Conservation (phyloP, 768 basidiomycete species). For the Crepidotus variabilis region DNA sequence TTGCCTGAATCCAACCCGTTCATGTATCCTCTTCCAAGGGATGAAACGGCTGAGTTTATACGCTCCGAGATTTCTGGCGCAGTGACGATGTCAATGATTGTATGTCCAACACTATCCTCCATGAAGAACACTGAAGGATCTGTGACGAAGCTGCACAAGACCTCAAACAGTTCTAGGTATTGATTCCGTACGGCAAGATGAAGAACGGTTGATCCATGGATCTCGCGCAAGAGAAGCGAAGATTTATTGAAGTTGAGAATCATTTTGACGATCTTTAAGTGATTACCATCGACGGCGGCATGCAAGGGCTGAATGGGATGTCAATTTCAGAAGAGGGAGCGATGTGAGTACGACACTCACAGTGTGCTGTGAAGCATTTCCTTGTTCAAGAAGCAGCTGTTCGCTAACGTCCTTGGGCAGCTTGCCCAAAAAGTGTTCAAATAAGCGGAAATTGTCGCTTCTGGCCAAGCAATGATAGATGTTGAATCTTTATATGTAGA, state of each 20-base stretch:
- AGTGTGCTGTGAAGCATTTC: conserved; percentile 42
- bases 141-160: conserved; percentile 35
- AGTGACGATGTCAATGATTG: conserved; percentile 33
- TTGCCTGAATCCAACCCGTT: background rate
- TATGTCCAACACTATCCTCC: conserved; percentile 50
- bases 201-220: conserved; percentile 45
- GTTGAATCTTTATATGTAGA: conserved; percentile 40
- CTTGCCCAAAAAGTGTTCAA: conserved; percentile 43
- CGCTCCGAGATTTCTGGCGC: conserved; percentile 24
- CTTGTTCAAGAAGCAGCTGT: conserved; percentile 39
- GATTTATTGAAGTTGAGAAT: conserved; percentile 35
- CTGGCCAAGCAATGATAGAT: conserved; percentile 47
- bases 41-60: background rate
- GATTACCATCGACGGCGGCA: conserved; percentile 39
- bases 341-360: conserved; percentile 23
- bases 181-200: conserved; percentile 40
- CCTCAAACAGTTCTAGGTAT: conserved; percentile 29
- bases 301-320: conserved; percentile 46
- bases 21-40: background rate
- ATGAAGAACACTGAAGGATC: conserved; percentile 31
- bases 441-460: conserved; percentile 20
- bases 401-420: conserved; percentile 47
- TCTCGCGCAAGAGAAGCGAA: conserved; percentile 36
- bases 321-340: background rate
- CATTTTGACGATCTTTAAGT: conserved; percentile 24